Percentiles rank a stretch among this genome's conserved stretches.
Evolutionary conservation across 2,329 filamentous ascomycete genomes (phyloP).

Genomic region (Colletotrichum sp.): DNA sequence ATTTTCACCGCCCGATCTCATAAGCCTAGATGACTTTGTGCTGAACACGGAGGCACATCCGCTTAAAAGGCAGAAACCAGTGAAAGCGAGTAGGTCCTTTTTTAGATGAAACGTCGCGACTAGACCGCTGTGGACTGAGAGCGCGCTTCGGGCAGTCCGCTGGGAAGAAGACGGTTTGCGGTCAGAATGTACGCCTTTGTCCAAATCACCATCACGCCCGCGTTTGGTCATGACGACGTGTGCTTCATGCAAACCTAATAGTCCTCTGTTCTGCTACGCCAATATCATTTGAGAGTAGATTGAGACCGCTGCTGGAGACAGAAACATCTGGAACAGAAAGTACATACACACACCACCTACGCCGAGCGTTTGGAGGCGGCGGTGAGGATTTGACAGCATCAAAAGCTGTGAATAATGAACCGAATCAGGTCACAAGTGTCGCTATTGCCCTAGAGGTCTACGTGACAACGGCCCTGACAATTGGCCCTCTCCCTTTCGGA

Average conservation of each 20-base stretch:
- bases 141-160: neutral
- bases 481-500: neutral
- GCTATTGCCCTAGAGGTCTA: neutral
- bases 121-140: neutral
- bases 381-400: neutral
- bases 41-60: constrained; percentile 62
- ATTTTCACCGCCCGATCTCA: constrained; percentile 66
- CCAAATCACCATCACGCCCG: neutral
- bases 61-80: constrained; percentile 22
- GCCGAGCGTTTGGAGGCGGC: neutral
- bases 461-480: neutral
- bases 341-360: neutral
- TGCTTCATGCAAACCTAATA: neutral
- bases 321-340: neutral
- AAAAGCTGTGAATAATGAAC: neutral
- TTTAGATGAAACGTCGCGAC: neutral
- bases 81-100: neutral
- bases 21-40: constrained; percentile 73
- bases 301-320: neutral
- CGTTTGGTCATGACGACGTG: neutral
- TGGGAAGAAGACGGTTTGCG: neutral
- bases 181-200: neutral
- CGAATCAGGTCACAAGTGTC: neutral
- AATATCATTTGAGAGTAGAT: neutral
- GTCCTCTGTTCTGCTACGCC: neutral